Percentiles rank a stretch among this genome's conserved stretches.
Conservation (phyloP, 2,329 filamentous ascomycete genomes). For the Blumeriella jaapii region DNA sequence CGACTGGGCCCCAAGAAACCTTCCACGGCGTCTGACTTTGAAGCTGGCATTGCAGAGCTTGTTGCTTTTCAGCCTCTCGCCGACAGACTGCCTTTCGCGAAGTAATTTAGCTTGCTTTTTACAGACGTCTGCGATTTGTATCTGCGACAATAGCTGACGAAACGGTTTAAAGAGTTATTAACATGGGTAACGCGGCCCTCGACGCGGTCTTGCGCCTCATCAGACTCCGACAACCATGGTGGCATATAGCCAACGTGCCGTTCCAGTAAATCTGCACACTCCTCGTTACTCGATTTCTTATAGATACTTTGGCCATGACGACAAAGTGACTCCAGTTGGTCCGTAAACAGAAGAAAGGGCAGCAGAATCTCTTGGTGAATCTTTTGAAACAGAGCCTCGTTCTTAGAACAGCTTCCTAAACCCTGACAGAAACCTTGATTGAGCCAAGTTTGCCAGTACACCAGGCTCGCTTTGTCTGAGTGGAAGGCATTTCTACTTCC, state of each 20-base stretch:
- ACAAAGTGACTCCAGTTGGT: constrained; percentile 2
- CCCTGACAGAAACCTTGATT: no score
- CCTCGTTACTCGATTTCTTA: constrained; percentile 3
- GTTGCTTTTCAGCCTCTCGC: constrained; percentile 2
- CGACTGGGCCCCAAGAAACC: constrained; percentile 3
- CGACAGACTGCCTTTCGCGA: constrained; percentile 1
- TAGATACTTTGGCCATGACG: constrained; percentile 1
- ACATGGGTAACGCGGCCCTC: constrained; percentile 1
- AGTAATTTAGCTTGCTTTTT: constrained; percentile 3
- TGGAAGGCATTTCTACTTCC: no score
- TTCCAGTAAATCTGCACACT: constrained; percentile 4
- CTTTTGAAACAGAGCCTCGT: constrained; percentile 3
- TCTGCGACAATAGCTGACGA: constrained; percentile 4
- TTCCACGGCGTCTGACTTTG: constrained; percentile 4
- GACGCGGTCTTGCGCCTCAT: constrained; percentile 3
- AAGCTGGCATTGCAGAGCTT: constrained; percentile 4
- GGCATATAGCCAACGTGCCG: constrained; percentile 4
- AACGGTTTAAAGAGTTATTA: constrained; percentile 3
- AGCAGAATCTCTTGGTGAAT: constrained; percentile 2
- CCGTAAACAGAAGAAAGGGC: constrained; percentile 4
- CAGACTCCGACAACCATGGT: constrained; percentile 3
- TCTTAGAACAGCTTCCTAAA: no score
- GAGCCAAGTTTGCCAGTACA: no score
- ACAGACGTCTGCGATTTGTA: constrained; percentile 4
- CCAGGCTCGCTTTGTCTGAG: no score